phyloP scores from a whole-genome alignment of 805 yeast genomes.

The Lachancea quebecensis region DNA sequence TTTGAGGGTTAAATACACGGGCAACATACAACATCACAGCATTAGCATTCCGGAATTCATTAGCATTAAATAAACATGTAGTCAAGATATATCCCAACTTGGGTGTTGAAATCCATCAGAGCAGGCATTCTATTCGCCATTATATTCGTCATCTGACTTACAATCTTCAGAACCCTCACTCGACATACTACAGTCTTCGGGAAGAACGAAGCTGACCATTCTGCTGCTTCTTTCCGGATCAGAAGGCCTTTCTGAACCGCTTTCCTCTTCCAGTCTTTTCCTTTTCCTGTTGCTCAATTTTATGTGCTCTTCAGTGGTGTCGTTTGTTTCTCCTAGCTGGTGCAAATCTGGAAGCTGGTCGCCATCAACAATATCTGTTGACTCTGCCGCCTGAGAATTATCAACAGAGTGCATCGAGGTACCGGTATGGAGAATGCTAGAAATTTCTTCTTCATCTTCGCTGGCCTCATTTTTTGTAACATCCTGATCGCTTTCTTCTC shows the following conservation, averaged over 20 bases:
- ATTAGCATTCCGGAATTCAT: neutral
- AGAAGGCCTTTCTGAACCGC: neutral
- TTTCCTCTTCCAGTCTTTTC: neutral
- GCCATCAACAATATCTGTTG: no score
- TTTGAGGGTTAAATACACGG: constrained; percentile 13
- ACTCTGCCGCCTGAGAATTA: no score
- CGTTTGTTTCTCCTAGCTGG: neutral
- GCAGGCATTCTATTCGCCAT: neutral
- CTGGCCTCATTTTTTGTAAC: neutral
- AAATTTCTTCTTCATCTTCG: neutral
- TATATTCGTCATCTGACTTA: neutral
- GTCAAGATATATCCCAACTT: no score
- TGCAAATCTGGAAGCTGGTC: neutral
- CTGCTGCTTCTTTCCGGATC: constrained; percentile 2
- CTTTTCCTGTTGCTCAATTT: constrained; percentile 1
- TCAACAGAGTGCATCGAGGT: neutral
- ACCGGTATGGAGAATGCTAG: neutral
- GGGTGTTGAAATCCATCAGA: no score
- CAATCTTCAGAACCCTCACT: neutral
- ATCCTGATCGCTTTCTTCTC: neutral
- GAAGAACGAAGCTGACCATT: constrained; percentile 7
- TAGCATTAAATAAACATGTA: no score
- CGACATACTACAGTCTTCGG: neutral
- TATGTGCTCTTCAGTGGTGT: neutral
- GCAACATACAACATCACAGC: neutral